Conservation (phyloP, 768 basidiomycete genomes). For the Gloeopeniophorella convolvens region DNA sequence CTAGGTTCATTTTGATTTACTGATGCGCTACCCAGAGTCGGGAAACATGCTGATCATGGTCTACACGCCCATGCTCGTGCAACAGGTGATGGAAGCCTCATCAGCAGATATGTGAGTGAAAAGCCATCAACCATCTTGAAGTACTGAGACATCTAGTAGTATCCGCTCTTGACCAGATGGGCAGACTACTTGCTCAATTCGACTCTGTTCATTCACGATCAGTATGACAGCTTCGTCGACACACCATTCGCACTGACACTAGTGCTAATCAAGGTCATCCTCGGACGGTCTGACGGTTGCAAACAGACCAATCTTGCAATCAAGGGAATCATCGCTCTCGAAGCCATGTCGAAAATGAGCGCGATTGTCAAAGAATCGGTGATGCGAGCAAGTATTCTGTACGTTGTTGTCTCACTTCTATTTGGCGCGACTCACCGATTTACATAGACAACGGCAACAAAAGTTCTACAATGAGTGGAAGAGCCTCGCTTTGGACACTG, state of each 20-base stretch:
- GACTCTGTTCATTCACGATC: slow-evolving; percentile 46
- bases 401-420: slow-evolving; percentile 4
- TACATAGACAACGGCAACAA: not conserved
- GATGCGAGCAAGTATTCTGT: slow-evolving; percentile 26
- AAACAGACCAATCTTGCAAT: slow-evolving; percentile 68
- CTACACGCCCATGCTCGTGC: slow-evolving; percentile 25
- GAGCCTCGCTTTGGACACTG: not conserved
- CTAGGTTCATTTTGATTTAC: not conserved
- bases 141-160: slow-evolving; percentile 15
- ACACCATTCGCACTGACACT: slow-evolving; percentile 24
- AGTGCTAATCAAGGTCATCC: slow-evolving; percentile 7
- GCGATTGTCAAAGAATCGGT: slow-evolving; percentile 18
- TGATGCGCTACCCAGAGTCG: slow-evolving; percentile 17
- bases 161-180: slow-evolving; percentile 27
- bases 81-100: slow-evolving; percentile 23
- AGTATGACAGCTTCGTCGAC: slow-evolving; percentile 43
- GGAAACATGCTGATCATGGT: slow-evolving; percentile 34
- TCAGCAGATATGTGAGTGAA: slow-evolving; percentile 21
- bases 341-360: slow-evolving; percentile 55
- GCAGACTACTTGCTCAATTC: slow-evolving; percentile 28
- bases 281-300: slow-evolving; percentile 23
- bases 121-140: no score
- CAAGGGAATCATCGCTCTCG: slow-evolving; percentile 64
- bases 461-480: slow-evolving; percentile 12
- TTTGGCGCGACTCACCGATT: not conserved